phyloP scores from a whole-genome alignment of 2,329 filamentous ascomycete species.

The Fusarium sp. region DNA sequence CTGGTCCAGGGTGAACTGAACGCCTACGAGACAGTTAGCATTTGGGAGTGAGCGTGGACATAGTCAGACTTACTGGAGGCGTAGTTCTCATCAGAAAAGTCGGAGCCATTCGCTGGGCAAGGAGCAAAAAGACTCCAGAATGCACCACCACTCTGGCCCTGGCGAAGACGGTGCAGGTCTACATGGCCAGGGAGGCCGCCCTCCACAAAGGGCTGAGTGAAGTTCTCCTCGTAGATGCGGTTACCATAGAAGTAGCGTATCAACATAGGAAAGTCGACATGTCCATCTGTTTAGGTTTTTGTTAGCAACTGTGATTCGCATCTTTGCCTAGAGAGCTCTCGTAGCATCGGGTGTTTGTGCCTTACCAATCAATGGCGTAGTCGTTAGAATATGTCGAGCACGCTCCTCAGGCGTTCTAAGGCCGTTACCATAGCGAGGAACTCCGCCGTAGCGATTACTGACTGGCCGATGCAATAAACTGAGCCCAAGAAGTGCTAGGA shows the following conservation, averaged over 20 bases:
- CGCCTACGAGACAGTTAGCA: constrained; percentile 54
- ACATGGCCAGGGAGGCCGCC: constrained; percentile 78
- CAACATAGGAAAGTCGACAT: constrained; percentile 86
- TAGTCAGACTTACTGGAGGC: constrained; percentile 65
- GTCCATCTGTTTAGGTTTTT: constrained; percentile 73
- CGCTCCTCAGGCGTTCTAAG: constrained; percentile 57
- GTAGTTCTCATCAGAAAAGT: constrained; percentile 82
- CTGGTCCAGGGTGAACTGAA: constrained; percentile 77
- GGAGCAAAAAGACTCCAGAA: constrained; percentile 92
- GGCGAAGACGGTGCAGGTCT: constrained; percentile 79
- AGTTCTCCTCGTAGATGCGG: constrained; percentile 80
- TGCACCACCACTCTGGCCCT: constrained; percentile 82
- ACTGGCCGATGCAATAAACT: constrained; percentile 44
- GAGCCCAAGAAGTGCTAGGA: constrained; percentile 44
- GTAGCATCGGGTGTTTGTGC: background rate
- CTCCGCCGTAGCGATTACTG: constrained; percentile 37
- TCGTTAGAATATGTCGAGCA: constrained; percentile 58
- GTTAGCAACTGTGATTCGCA: background rate
- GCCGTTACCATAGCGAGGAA: constrained; percentile 42
- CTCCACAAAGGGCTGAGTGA: constrained; percentile 79
- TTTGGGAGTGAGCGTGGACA: background rate
- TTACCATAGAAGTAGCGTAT: constrained; percentile 77
- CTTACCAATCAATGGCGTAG: constrained; percentile 64
- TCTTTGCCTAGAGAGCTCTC: no score
- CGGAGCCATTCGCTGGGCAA: constrained; percentile 78